Evolutionary conservation across 441 rosid species (phyloP).

Genomic region (Gossypium lobatum): DNA sequence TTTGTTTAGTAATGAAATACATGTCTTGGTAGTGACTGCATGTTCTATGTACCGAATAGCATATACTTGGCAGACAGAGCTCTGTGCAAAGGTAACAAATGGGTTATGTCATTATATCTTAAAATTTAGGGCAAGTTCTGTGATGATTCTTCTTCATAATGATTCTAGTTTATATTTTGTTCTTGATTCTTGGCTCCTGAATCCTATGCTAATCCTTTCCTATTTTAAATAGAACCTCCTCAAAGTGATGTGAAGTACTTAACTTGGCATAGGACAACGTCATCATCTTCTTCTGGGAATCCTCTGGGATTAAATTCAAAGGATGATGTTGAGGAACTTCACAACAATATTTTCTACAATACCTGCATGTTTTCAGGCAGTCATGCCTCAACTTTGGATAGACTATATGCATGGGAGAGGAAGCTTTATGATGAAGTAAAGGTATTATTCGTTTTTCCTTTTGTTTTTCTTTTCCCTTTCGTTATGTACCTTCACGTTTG

Average conservation of each 20-base stretch:
- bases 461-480: not conserved
- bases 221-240: slow-evolving; percentile 52
- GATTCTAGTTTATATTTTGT: not conserved
- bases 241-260: slow-evolving; percentile 59
- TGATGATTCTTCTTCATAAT: not conserved
- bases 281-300: slow-evolving; percentile 75
- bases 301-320: slow-evolving; percentile 48
- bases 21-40: not conserved
- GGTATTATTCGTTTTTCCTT: slow-evolving; percentile 35
- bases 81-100: not conserved
- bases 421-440: slow-evolving; percentile 97
- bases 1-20: not conserved
- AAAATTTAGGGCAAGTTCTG: not conserved
- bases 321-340: slow-evolving; percentile 59
- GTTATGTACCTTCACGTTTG: not conserved
- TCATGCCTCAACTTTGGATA: slow-evolving; percentile 91
- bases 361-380: slow-evolving; percentile 86
- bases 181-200: not conserved
- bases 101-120: not conserved
- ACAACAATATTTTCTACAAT: slow-evolving; percentile 52
- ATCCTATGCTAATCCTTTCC: slow-evolving; percentile 18
- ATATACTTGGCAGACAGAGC: not conserved
- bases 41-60: not conserved
- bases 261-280: slow-evolving; percentile 91
- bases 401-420: slow-evolving; percentile 95